Conservation (phyloP, 176 grass and related monocot species). For the Oryza meyeriana region DNA sequence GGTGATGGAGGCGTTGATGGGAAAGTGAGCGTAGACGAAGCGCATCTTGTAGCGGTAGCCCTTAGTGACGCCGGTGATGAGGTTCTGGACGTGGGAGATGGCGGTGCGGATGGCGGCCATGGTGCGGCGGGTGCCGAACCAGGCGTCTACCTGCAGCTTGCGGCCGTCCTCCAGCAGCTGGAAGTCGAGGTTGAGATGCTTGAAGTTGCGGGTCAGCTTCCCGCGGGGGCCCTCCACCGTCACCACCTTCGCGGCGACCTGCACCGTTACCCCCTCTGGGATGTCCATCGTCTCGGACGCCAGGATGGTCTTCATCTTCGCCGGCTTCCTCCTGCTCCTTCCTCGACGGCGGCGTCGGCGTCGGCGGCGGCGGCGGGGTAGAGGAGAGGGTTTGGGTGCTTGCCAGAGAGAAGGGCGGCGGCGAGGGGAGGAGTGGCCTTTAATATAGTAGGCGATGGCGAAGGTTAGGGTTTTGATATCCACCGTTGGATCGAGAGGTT, state of each 20-base stretch:
- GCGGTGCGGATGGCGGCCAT: conserved; percentile 91
- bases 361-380: neutral
- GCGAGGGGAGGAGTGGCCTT: neutral
- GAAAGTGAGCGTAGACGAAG: conserved; percentile 88
- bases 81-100: conserved; percentile 93
- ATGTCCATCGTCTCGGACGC: conserved; percentile 84
- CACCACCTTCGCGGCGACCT: conserved; percentile 68
- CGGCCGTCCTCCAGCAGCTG: conserved; percentile 67
- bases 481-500: conserved; percentile 9
- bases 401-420: neutral
- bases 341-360: neutral
- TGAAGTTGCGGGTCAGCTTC: conserved; percentile 81
- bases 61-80: conserved; percentile 83
- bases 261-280: conserved; percentile 66
- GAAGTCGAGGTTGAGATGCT: conserved; percentile 98
- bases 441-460: neutral
- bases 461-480: conserved; percentile 19
- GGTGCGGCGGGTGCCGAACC: conserved; percentile 89
- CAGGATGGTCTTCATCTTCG: conserved; percentile 82
- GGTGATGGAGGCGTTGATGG: conserved; percentile 91
- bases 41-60: conserved; percentile 91
- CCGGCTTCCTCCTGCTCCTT: neutral
- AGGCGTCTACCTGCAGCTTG: conserved; percentile 90
- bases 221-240: conserved; percentile 73
- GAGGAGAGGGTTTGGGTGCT: neutral